Conservation (phyloP, 108 stramenopile species). For the Parmales sp. region DNA sequence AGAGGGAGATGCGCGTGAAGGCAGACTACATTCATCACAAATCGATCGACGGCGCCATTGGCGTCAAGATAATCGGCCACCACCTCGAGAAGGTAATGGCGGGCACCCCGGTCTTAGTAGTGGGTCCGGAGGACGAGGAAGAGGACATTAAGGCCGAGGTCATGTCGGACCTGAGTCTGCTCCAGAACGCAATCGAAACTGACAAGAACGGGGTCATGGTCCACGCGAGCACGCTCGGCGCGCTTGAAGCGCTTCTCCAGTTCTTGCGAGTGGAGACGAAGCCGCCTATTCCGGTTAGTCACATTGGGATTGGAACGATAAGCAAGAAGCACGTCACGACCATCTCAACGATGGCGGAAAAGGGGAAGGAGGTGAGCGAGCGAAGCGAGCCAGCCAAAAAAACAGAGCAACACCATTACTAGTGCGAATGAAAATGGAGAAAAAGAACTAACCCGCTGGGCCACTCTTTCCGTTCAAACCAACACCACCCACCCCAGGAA, state of each 20-base stretch:
- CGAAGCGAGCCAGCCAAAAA: no score
- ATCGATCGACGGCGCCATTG: slow-evolving; percentile 85
- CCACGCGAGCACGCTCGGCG: slow-evolving; percentile 96
- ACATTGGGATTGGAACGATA: slow-evolving; percentile 89
- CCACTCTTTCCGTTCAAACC: no score
- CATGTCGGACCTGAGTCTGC: slow-evolving; percentile 79
- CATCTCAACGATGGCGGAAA: slow-evolving; percentile 96
- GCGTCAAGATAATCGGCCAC: slow-evolving; percentile 93
- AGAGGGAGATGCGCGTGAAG: slow-evolving; percentile 94
- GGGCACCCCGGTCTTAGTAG: slow-evolving; percentile 90
- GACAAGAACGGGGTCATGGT: slow-evolving; percentile 92
- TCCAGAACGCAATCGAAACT: slow-evolving; percentile 77
- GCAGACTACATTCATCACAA: slow-evolving; percentile 96
- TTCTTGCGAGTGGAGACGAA: slow-evolving; percentile 92
- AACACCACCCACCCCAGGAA: slow-evolving; percentile 58
- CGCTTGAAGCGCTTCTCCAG: slow-evolving; percentile 94
- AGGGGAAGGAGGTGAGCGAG: slow-evolving; percentile 62
- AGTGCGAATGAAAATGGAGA: no score
- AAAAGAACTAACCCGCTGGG: no score
- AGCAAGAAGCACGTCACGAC: slow-evolving; percentile 96
- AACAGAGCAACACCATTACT: no score
- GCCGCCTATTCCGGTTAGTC: slow-evolving; percentile 94
- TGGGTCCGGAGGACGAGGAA: slow-evolving; percentile 89
- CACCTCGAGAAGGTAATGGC: slow-evolving; percentile 93
- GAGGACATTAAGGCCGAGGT: slow-evolving; percentile 95